phyloP scores from a whole-genome alignment of 2,329 filamentous ascomycete genomes.

The Nemania abortiva region DNA sequence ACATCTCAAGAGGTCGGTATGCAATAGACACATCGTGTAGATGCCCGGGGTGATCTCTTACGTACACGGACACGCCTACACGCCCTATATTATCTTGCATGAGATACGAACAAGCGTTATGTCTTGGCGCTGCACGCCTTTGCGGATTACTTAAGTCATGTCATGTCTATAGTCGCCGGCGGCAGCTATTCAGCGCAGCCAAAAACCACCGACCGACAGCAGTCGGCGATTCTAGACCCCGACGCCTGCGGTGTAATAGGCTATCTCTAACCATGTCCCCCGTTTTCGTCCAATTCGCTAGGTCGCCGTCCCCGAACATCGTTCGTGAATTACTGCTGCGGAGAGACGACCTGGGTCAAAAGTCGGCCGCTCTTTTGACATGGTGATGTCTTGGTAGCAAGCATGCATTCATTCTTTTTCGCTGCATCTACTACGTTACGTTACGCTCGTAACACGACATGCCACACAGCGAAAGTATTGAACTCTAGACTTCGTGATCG shows the following conservation, averaged over 20 bases:
- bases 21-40: background rate
- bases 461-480: background rate
- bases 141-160: conserved; percentile 21
- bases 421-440: conserved; percentile 31
- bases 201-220: conserved; percentile 4
- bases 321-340: background rate
- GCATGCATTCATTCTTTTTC: background rate
- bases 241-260: conserved; percentile 17
- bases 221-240: conserved; percentile 18
- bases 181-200: background rate
- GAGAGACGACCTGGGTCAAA: background rate
- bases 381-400: background rate
- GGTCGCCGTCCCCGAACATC: background rate
- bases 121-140: conserved; percentile 6
- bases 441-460: conserved; percentile 15
- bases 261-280: conserved; percentile 14
- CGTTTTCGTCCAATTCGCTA: background rate
- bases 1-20: background rate
- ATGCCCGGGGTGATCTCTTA: background rate
- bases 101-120: background rate
- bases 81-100: conserved; percentile 9
- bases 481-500: background rate
- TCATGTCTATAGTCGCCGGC: background rate
- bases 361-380: conserved; percentile 19
- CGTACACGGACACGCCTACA: conserved; percentile 15